Percentiles rank a stretch among this genome's conserved stretches.
Conservation (phyloP, 352 stramenopile species). For the Pythium sukuiense region DNA sequence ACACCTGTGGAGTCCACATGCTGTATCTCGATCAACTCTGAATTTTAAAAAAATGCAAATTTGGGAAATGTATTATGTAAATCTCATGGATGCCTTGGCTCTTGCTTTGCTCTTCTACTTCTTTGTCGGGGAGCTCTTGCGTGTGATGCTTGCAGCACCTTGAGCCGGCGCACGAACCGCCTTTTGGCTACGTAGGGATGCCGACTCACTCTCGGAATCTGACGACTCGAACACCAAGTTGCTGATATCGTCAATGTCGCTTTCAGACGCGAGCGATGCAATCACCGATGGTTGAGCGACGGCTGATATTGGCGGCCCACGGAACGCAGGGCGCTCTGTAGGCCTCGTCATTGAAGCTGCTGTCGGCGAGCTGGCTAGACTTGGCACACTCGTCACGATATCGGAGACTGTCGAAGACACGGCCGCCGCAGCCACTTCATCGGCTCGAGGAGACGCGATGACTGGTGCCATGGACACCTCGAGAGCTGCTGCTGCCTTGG, state of each 20-base stretch:
- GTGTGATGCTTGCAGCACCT: constrained; percentile 1
- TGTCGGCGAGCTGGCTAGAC: no score
- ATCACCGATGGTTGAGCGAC: not conserved
- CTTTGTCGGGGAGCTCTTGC: not conserved
- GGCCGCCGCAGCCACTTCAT: constrained; percentile 36
- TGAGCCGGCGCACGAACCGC: not conserved
- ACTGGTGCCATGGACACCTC: not conserved
- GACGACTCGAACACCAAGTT: constrained; percentile 20
- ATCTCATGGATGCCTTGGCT: not conserved
- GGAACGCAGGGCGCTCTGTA: not conserved
- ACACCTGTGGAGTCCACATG: no score
- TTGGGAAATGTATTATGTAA: no score
- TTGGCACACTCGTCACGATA: no score
- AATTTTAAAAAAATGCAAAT: no score
- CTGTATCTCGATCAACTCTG: no score
- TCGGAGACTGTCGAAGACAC: not conserved
- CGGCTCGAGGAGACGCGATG: constrained; percentile 41
- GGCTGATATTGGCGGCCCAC: not conserved
- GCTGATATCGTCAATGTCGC: constrained; percentile 21
- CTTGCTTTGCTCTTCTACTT: not conserved
- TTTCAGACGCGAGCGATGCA: constrained; percentile 16
- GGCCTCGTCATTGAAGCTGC: no score
- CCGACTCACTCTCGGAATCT: constrained; percentile 20
- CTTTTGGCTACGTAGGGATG: not conserved
- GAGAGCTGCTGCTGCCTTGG: constrained; percentile 18